Evolutionary conservation across 768 basidiomycete genomes (phyloP), one percentile per base, ranked within the genome.

Genomic region (Tulasnella sp.): DNA sequence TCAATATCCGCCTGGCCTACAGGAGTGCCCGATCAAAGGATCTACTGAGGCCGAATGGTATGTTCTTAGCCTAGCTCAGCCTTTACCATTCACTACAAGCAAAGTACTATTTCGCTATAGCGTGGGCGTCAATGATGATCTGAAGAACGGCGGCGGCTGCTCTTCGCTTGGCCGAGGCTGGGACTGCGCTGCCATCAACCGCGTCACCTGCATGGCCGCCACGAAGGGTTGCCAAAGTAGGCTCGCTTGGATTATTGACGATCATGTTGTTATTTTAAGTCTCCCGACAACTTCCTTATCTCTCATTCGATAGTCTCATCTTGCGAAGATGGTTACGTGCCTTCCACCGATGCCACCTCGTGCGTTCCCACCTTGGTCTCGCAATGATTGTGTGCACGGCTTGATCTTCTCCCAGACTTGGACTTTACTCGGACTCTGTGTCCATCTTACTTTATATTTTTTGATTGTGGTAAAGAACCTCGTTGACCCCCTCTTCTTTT

Each of bases 121-220:
- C 67, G 66, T 89, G 53, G 84, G 89, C 70, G 77, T 77, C 29
- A 64, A 70, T 17, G 72, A 72, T 44, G 85, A 88, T 61, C 76
- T 89, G 48, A 76, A 80, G 61, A 82, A 82, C 13, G 89, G 88
- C 70, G 88, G 87, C 63, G 88, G 88, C 26, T 90, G 88, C 68
- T 70, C 79, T 1, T 76, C 79, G 17, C 70, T 78, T 19, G 81
- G 80, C 19, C 67, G 72, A 44, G 88, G 88, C 24, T 73, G 80
- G 68, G 84, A 91, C 69, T 91, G 87, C 70, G 82, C 81, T 17
- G 71, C 76, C 47, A 87, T 90, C 64, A 62, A 71, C 47, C 80
- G 81, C 49, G 84, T 88, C 65, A 80, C 78, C n/a, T 92, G 88
- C 70, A 76, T 80, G 51, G 68, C 67, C 61, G 78, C 78, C 29